These are phyloP conservation scores for Chrysosporium keratinophilum DNA, from an alignment of 2,329 filamentous ascomycete species.

Conservation along the genomic window DNA sequence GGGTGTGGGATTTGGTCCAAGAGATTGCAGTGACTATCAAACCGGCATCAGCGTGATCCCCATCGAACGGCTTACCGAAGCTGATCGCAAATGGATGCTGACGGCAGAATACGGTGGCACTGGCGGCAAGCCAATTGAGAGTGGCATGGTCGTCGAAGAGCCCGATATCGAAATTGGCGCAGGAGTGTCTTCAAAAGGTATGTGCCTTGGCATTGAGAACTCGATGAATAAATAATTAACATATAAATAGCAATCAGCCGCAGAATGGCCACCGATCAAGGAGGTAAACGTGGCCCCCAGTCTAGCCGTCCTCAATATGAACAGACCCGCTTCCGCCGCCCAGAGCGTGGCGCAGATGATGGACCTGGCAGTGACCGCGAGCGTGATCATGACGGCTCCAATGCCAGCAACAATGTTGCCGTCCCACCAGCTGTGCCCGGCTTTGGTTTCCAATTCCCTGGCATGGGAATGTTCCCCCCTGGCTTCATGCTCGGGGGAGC, in stretches of 20 bases:
- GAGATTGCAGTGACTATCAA: conserved; percentile 93
- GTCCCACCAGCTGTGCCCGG: conserved; percentile 46
- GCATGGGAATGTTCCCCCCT: conserved; percentile 41
- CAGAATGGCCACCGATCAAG: conserved; percentile 43
- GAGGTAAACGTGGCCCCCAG: conserved; percentile 41
- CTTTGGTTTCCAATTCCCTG: conserved; percentile 45
- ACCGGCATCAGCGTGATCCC: conserved; percentile 89
- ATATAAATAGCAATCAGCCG: conserved; percentile 38
- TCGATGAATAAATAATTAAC: conserved; percentile 15
- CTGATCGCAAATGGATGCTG: conserved; percentile 93
- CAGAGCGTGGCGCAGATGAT: conserved; percentile 18
- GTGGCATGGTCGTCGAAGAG: conserved; percentile 84
- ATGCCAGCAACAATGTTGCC: conserved; percentile 36
- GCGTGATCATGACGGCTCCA: conserved; percentile 25
- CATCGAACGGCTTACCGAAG: conserved; percentile 83
- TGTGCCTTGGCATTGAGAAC: conserved; percentile 10
- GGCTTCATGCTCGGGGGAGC: conserved; percentile 35
- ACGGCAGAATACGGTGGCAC: conserved; percentile 89
- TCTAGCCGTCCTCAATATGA: conserved; percentile 32
- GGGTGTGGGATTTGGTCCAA: conserved; percentile 93
- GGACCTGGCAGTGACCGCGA: conserved; percentile 25
- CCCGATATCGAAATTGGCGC: conserved; percentile 98
- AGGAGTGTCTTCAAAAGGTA: conserved; percentile 86
- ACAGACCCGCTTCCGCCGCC: conserved; percentile 22
- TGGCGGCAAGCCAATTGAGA: conserved; percentile 68